Percentiles rank a stretch among this genome's conserved stretches.
phyloP scores from a whole-genome alignment of 2,329 filamentous ascomycete genomes.

The Epichloe sp. region DNA sequence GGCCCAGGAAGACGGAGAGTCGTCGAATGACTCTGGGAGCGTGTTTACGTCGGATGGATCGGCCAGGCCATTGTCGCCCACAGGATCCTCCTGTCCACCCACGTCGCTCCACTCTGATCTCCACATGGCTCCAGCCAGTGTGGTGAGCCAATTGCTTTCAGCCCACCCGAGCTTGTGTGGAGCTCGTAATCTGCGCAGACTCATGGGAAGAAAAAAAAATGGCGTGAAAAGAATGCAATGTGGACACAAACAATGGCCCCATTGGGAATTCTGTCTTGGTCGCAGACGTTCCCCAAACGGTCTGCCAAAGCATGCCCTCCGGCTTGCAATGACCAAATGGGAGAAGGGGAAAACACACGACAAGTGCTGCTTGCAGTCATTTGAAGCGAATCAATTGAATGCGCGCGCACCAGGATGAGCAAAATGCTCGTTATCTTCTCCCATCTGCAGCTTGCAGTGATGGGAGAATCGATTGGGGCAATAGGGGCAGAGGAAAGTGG shows the following conservation, averaged over 20 bases:
- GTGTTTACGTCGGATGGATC: constrained; percentile 12
- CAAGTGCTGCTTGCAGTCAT: neutral
- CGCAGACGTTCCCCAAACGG: neutral
- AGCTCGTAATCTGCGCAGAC: constrained; percentile 18
- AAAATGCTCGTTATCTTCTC: neutral
- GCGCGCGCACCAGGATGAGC: neutral
- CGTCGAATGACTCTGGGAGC: neutral
- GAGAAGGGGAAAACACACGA: neutral
- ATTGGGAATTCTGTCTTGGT: neutral
- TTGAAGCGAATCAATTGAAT: neutral
- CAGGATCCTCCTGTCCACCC: neutral
- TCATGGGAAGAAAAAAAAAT: constrained; percentile 9
- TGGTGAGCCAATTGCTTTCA: constrained; percentile 14
- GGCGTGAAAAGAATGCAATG: constrained; percentile 12
- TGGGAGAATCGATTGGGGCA: neutral
- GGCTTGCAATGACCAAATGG: neutral
- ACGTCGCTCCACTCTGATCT: constrained; percentile 2
- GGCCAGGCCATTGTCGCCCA: constrained; percentile 4
- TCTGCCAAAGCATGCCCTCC: neutral
- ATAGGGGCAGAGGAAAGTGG: neutral
- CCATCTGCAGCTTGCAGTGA: neutral
- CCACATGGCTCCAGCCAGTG: constrained; percentile 14
- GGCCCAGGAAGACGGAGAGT: neutral
- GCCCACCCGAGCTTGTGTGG: constrained; percentile 21
- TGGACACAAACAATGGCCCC: constrained; percentile 8